These are phyloP conservation scores for Boletus austroedulis DNA, from an alignment of 1,284 basidiomycete genomes.

Conservation along the genomic window DNA sequence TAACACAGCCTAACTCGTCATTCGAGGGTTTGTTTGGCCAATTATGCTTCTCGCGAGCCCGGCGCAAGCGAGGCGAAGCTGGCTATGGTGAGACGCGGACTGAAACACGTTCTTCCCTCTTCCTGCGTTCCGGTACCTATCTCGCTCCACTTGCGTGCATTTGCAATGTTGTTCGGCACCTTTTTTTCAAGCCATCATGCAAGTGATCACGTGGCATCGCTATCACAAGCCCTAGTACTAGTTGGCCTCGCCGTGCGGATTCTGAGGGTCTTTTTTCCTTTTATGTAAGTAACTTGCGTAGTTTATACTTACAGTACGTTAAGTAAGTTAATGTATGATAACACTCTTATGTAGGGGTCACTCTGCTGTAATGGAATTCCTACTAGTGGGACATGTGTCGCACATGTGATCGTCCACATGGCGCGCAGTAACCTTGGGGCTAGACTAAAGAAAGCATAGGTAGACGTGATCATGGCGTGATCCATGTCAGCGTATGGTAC, in stretches of 20 bases:
- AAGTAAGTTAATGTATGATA: too few relatives aligned
- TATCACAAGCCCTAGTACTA: background rate
- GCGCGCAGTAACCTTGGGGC: too few relatives aligned
- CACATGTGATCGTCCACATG: too few relatives aligned
- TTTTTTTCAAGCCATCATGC: background rate
- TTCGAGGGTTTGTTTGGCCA: background rate
- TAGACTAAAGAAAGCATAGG: background rate
- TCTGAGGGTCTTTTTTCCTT: background rate
- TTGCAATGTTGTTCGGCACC: background rate
- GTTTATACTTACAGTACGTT: too few relatives aligned
- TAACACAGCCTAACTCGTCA: constrained; percentile 2
- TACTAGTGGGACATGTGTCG: too few relatives aligned
- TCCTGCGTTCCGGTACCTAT: background rate
- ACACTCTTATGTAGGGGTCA: too few relatives aligned
- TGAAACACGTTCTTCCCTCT: background rate
- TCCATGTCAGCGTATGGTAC: background rate
- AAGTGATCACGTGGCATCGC: background rate
- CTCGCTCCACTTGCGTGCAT: background rate
- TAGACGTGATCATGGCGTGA: background rate
- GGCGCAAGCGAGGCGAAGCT: background rate
- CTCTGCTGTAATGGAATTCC: too few relatives aligned
- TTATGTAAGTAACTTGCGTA: background rate
- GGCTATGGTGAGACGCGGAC: background rate
- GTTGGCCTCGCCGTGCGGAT: background rate
- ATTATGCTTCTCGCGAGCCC: background rate